Evolutionary conservation across 495 filamentous ascomycete species (phyloP), one percentile per base, ranked within the genome.

Genomic region (Copromyces sp.): DNA sequence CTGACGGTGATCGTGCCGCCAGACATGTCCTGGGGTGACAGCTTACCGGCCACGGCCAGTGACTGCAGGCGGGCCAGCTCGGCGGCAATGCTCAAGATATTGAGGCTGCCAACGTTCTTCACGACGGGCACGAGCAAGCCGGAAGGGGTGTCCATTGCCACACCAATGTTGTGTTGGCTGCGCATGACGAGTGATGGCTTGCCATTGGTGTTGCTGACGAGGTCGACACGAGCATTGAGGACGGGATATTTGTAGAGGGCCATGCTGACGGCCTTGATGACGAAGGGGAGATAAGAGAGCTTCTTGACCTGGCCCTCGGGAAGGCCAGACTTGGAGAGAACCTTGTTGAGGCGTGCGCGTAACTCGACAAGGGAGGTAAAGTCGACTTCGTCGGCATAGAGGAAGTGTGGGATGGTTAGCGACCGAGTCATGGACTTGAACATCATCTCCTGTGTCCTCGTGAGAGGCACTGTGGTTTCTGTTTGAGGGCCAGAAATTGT

Each of bases 371-470:
- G 85, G 24, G 87, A 82, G 70, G 89, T 89, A 77, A 97, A 88
- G 79, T 94, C 90, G 44, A 97, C 84, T 78, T 94, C 91, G 80
- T 97, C 93, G 14, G 93, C 89, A 81, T 93, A 99, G 68, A 97
- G 87, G 80, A 99, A 96, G 81, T 98, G 96, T 0, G 95, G 96
- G 74, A 95, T 98, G 68, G 77, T 87, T 74, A 99, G 85, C 20
- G 94, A 97, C 53, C 89, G 89, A 29, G 95, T 98, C 96, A 99
- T 99, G n/a, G 89, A 88, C 81, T 95, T 97, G 88, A 97, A 98
- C 96, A 99, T 99, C 78, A 93, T 90, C 24, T 87, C 84, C 83
- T 98, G 95, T 38, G 93, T 92, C 37, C 89, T 89, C 4, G 93
- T 92, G 24, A 99, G 83, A 70, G 87, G 83, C 37, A 89, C 82